Base-by-base conservation (phyloP, 257 asterid genomes). In the Forsythia viridissima region DNA sequence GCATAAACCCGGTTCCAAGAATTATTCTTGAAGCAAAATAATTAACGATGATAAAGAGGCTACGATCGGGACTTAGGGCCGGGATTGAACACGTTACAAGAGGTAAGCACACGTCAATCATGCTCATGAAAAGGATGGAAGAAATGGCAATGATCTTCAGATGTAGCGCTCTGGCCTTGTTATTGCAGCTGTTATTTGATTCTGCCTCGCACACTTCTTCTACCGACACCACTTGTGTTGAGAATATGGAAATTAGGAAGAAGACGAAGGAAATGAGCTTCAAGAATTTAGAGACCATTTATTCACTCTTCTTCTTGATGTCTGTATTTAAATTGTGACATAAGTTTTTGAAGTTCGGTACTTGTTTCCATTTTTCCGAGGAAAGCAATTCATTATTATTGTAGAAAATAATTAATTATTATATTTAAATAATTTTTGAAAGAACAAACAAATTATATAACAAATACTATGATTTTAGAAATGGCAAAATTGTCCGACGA, bases 61-160 rank as follows among this genome's bases (percentile, higher is more conserved):
- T 80, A 16, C 87, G 79, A 2, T 87, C 88, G 0, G 89, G 94
- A 80, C 85, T 81, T 1, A 88, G 77, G 4, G 89, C 92, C 4
- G 87, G 92, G 36, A 88, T 41, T 0, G 92, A 90, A 1, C 84
- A 80, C 0, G 91, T 84, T 0, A 87, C 76, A 2, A 90, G 77
- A 2, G 93, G 93, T 20, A 91, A 40, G 5, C 82, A 74, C 1
- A 91, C 94, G 11, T 94, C 97, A 21, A 91, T 88, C 85, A 91
- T 83, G 74, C 94, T 91, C 0, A 92, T 84, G 1, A 84, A 18
- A 0, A 91, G 70, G 8, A 91, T 91, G 8, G 90, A 80, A 3
- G 73, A 68, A 36, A 91, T 86, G 61, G 94, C 94, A 37, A 91
- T 91, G 82, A 91, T 88, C n/a, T 91, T 91, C 8, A 91, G 82